phyloP scores from a whole-genome alignment of 495 filamentous ascomycete species.

The Jackrogersella minutella region DNA sequence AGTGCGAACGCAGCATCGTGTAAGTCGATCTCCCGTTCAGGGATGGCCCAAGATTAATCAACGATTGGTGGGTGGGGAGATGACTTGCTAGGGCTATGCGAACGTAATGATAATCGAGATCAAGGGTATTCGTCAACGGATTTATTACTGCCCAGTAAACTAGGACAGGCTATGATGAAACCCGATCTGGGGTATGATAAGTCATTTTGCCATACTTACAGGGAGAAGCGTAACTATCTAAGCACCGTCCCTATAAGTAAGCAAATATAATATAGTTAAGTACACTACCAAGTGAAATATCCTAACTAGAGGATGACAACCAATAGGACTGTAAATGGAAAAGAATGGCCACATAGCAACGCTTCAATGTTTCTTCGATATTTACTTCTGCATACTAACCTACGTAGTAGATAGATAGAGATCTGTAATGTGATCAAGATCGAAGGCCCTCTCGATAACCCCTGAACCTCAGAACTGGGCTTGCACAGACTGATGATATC shows the following conservation, averaged over 20 bases:
- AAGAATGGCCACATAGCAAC: no score
- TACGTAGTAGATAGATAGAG: neutral
- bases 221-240: no score
- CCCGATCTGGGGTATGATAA: neutral
- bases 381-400: neutral
- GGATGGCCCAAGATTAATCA: neutral
- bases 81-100: neutral
- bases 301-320: no score
- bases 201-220: no score
- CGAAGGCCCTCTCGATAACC: neutral
- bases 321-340: neutral
- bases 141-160: neutral
- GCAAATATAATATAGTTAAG: no score
- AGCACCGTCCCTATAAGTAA: no score
- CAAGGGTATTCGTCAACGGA: conserved; percentile 2
- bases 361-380: no score
- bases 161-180: neutral
- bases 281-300: no score
- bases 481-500: neutral
- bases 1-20: neutral
- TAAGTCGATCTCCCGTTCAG: conserved; percentile 1
- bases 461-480: neutral
- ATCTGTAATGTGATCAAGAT: no score
- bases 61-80: neutral
- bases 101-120: neutral